These are phyloP conservation scores for Entomortierella lignicola DNA, from an alignment of 192 early-diverging fungal species.

Conservation along the genomic window DNA sequence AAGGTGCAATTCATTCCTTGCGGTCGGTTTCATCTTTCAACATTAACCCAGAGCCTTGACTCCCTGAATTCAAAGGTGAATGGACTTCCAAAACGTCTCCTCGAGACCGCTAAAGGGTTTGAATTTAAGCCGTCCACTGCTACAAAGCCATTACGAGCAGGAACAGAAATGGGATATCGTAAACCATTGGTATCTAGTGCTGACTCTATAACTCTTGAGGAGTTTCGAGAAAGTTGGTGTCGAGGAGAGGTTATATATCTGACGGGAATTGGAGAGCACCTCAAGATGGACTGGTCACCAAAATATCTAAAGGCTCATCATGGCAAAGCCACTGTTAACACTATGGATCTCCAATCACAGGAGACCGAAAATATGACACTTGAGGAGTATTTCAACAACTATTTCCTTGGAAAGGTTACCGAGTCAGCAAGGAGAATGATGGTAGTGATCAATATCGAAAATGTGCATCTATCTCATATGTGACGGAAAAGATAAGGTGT, in stretches of 20 bases:
- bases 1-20: slow-evolving; percentile 9
- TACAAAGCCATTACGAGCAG: not conserved
- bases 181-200: not conserved
- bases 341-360: not conserved
- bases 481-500: no score
- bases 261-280: not conserved
- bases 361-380: not conserved
- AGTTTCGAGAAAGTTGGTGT: not conserved
- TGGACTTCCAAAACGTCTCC: not conserved
- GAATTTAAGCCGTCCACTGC: not conserved
- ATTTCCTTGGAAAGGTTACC: not conserved
- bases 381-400: not conserved
- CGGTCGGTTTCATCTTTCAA: slow-evolving; percentile 10
- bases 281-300: not conserved
- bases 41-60: not conserved
- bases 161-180: not conserved
- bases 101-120: not conserved
- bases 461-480: no score
- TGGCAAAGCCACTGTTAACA: not conserved
- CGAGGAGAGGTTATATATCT: not conserved
- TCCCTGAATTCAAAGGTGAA: not conserved
- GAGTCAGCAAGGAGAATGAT: not conserved
- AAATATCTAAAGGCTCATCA: not conserved
- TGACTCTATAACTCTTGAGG: not conserved
- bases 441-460: not conserved